Conservation (phyloP, 176 grass and related monocot genomes). For the Luzula sylvatica region DNA sequence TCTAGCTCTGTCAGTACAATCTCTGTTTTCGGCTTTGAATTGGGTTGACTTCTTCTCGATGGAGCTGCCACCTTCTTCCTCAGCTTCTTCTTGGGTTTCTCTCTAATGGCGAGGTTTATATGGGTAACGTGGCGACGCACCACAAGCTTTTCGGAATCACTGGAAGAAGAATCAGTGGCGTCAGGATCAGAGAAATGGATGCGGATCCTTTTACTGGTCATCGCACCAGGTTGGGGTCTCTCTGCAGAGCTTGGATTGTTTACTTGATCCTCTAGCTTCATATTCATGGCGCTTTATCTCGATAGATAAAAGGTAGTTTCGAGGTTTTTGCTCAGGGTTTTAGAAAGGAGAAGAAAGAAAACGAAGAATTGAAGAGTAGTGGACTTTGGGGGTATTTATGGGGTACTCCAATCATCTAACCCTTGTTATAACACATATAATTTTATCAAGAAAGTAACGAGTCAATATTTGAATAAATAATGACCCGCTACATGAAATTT, state of each 20-base stretch:
- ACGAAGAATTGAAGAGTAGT: background rate
- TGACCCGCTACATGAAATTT: too few relatives aligned
- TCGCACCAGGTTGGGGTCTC: background rate
- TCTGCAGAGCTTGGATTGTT: background rate
- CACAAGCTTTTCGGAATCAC: conserved; percentile 22
- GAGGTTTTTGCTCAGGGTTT: conserved; percentile 42
- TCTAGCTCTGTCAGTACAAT: background rate
- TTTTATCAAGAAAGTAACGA: too few relatives aligned
- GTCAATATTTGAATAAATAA: too few relatives aligned
- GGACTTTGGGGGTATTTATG: conserved; percentile 6
- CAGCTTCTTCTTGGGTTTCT: background rate
- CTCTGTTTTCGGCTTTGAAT: background rate
- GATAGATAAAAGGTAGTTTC: background rate
- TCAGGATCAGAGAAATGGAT: conserved; percentile 41
- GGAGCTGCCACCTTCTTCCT: too few relatives aligned
- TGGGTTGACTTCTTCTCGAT: background rate
- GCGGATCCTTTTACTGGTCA: conserved; percentile 21
- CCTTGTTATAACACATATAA: too few relatives aligned
- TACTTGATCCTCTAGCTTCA: background rate
- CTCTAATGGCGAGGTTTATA: background rate
- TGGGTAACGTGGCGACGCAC: conserved; percentile 24
- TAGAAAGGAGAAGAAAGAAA: background rate
- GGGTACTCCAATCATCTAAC: background rate
- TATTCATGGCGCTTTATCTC: conserved; percentile 1
- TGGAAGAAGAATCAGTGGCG: conserved; percentile 50